phyloP scores from a whole-genome alignment of 106 monocot genomes.

The Triglochin maritima region DNA sequence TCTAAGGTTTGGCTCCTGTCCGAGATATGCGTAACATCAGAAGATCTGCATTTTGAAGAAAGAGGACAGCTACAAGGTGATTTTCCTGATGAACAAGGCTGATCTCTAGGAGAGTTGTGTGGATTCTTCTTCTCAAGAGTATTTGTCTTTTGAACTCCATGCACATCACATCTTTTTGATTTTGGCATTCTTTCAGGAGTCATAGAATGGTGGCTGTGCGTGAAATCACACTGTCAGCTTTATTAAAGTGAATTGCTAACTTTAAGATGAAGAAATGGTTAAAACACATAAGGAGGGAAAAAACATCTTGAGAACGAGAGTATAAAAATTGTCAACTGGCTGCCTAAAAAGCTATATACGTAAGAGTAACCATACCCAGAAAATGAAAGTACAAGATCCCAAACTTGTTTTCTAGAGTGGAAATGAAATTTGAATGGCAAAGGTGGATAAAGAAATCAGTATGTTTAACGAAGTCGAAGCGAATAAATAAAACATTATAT shows the following conservation, averaged over 20 bases:
- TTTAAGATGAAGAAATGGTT: no score
- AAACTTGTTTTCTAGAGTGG: no score
- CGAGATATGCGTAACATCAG: slow-evolving; percentile 14
- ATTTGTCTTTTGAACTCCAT: slow-evolving; percentile 7
- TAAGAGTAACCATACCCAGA: no score
- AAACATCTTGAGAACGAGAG: no score
- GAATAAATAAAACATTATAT: no score
- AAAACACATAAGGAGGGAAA: no score
- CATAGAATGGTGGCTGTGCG: slow-evolving; percentile 2
- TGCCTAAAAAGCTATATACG: no score
- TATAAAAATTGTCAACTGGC: no score
- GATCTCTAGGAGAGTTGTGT: slow-evolving; percentile 17
- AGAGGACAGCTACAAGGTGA: slow-evolving; percentile 37
- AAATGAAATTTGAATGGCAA: no score
- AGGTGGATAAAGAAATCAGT: no score
- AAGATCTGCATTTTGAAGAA: slow-evolving; percentile 25
- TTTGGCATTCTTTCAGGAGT: slow-evolving; percentile 22
- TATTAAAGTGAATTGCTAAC: background rate
- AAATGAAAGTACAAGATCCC: no score
- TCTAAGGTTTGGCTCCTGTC: slow-evolving; percentile 21
- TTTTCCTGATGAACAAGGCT: slow-evolving; percentile 22
- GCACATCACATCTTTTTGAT: slow-evolving; percentile 9
- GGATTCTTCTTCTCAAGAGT: slow-evolving; percentile 22
- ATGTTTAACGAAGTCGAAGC: no score
- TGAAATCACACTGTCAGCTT: background rate